These are phyloP conservation scores for Lasiodiplodia theobromae DNA, from an alignment of 2,329 filamentous ascomycete species.

Conservation along the genomic window DNA sequence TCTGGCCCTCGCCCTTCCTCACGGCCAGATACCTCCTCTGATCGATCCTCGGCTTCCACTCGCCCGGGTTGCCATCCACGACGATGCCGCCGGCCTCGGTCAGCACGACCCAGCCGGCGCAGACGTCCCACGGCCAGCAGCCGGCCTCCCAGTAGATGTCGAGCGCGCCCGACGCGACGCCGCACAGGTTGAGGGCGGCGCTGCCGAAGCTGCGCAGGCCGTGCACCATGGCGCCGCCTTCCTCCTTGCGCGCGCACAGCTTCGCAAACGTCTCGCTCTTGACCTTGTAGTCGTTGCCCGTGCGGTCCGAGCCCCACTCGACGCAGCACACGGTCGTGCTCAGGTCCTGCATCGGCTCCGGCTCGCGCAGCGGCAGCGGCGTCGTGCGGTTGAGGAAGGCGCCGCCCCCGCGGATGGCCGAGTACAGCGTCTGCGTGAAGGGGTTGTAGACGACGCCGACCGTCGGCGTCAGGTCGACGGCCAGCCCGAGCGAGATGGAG, in stretches of 20 bases:
- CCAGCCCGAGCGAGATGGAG: conserved; percentile 78
- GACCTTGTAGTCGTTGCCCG: conserved; percentile 73
- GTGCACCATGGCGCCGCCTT: conserved; percentile 79
- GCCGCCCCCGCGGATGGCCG: conserved; percentile 71
- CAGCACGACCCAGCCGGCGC: conserved; percentile 80
- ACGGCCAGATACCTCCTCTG: conserved; percentile 63
- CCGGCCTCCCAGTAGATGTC: conserved; percentile 85
- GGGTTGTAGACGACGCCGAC: conserved; percentile 85
- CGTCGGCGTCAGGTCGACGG: conserved; percentile 63
- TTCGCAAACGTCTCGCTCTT: conserved; percentile 71
- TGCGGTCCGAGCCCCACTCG: conserved; percentile 76
- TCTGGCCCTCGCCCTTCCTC: conserved; percentile 54
- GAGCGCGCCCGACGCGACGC: conserved; percentile 72
- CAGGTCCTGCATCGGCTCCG: conserved; percentile 65
- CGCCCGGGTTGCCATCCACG: conserved; percentile 75
- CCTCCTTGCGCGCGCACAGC: conserved; percentile 59
- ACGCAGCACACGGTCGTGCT: conserved; percentile 70
- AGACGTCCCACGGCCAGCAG: conserved; percentile 87
- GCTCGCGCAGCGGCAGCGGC: conserved; percentile 55
- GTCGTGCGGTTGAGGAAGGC: conserved; percentile 57
- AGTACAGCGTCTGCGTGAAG: conserved; percentile 73
- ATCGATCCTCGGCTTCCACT: conserved; percentile 67
- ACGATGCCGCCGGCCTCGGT: conserved; percentile 76
- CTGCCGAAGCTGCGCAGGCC: conserved; percentile 73
- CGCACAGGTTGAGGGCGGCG: conserved; percentile 77